These are phyloP conservation scores for Synchytrium microbalum DNA, from an alignment of 371 early-diverging fungal species.

Conservation along the genomic window DNA sequence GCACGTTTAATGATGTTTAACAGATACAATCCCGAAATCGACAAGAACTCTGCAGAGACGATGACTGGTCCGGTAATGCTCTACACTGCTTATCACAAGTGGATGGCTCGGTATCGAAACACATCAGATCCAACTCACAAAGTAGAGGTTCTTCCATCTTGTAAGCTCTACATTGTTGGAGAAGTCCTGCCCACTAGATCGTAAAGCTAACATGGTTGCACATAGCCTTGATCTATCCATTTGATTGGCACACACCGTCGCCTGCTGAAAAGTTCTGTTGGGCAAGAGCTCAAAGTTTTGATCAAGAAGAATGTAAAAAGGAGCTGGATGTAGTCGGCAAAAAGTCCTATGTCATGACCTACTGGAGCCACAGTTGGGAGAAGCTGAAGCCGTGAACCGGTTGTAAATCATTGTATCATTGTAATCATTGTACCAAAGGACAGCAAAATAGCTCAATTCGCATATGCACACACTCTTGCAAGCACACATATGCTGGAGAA, in stretches of 20 bases:
- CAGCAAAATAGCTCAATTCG: no score
- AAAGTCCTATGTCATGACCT: constrained; percentile 20
- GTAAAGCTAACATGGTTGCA: no score
- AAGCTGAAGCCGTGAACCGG: no score
- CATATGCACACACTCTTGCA: no score
- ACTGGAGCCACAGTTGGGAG: constrained; percentile 27
- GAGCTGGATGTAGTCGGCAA: constrained; percentile 7
- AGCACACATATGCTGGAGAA: no score
- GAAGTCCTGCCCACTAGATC: no score
- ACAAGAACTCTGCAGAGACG: constrained; percentile 8
- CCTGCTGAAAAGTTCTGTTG: constrained; percentile 9
- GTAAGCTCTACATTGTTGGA: no score
- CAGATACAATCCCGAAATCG: neutral
- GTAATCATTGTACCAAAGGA: no score
- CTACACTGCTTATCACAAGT: constrained; percentile 4
- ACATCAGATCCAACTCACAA: no score
- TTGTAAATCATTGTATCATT: no score
- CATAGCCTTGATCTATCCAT: constrained; percentile 16
- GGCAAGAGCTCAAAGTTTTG: constrained; percentile 7
- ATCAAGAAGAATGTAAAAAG: constrained; percentile 13
- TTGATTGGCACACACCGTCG: constrained; percentile 15
- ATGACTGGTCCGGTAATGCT: constrained; percentile 21
- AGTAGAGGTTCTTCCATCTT: no score
- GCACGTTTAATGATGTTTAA: constrained; percentile 10
- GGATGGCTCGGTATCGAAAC: neutral